Conservation (phyloP, 2,329 filamentous ascomycete genomes). For the Metarhizium sp. region DNA sequence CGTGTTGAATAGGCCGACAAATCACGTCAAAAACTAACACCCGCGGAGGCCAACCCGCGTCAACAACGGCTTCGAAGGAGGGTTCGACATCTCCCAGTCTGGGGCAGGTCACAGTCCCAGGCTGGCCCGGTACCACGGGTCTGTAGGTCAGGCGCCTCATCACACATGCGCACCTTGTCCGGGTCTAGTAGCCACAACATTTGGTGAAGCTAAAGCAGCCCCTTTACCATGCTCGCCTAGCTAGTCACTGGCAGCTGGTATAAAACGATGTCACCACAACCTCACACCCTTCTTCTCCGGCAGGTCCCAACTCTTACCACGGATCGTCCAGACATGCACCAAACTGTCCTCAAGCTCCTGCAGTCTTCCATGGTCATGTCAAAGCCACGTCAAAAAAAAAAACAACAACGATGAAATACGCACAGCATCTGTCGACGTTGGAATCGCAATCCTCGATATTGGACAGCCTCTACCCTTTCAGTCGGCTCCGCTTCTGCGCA, state of each 20-base stretch:
- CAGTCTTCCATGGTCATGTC: too few relatives aligned
- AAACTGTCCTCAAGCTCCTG: too few relatives aligned
- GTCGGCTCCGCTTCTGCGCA: too few relatives aligned
- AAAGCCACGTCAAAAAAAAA: too few relatives aligned
- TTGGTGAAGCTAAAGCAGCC: conserved; percentile 3
- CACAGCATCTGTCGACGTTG: too few relatives aligned
- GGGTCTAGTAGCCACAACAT: conserved; percentile 3
- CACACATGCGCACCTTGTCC: not conserved
- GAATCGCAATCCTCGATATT: too few relatives aligned
- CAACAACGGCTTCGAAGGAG: not conserved
- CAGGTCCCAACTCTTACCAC: too few relatives aligned
- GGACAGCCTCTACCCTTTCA: too few relatives aligned
- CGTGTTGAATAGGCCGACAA: too few relatives aligned
- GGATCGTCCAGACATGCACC: too few relatives aligned
- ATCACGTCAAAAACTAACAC: not conserved
- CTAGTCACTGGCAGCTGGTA: not conserved
- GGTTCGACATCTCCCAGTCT: conserved; percentile 1
- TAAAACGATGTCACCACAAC: conserved; percentile 4
- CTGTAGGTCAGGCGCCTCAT: conserved; percentile 4
- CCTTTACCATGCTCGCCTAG: conserved; percentile 1
- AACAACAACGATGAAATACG: too few relatives aligned
- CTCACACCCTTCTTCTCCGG: not conserved
- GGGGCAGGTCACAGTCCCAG: conserved; percentile 4
- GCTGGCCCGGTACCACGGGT: conserved; percentile 3
- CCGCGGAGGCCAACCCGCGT: not conserved